phyloP scores from a whole-genome alignment of 768 basidiomycete species.

The Strobilomyces confusus region DNA sequence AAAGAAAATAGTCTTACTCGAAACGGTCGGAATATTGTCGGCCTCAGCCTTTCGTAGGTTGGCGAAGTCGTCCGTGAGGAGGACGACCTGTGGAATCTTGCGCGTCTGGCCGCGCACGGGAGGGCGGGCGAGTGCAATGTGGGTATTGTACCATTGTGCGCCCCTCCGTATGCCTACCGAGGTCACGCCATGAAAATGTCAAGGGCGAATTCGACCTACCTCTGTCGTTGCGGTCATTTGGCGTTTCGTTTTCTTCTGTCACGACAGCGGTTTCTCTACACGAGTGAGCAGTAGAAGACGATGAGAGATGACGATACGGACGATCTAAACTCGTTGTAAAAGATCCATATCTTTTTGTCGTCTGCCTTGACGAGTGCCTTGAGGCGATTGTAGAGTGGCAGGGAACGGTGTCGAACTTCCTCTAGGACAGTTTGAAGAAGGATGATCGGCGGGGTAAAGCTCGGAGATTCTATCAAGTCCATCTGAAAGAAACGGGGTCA shows the following conservation, averaged over 20 bases:
- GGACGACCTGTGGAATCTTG: slow-evolving; percentile 58
- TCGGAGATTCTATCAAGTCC: slow-evolving; percentile 83
- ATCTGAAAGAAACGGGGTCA: slow-evolving; percentile 49
- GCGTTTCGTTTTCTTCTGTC: slow-evolving; percentile 72
- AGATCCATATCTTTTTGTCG: slow-evolving; percentile 79
- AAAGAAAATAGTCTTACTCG: slow-evolving; percentile 47
- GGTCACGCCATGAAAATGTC: background rate
- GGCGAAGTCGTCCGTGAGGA: slow-evolving; percentile 86
- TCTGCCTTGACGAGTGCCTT: slow-evolving; percentile 82
- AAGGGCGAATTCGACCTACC: slow-evolving; percentile 38
- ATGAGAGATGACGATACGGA: slow-evolving; percentile 35
- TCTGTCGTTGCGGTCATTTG: slow-evolving; percentile 94
- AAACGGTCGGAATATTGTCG: slow-evolving; percentile 55
- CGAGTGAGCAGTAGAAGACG: background rate
- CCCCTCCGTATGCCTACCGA: slow-evolving; percentile 82
- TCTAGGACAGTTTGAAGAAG: slow-evolving; percentile 93
- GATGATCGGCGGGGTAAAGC: slow-evolving; percentile 77
- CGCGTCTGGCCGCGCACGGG: slow-evolving; percentile 47
- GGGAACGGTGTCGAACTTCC: slow-evolving; percentile 91
- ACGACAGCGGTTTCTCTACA: slow-evolving; percentile 75
- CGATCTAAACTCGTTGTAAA: slow-evolving; percentile 86
- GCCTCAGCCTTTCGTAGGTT: slow-evolving; percentile 74
- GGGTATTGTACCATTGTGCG: slow-evolving; percentile 80
- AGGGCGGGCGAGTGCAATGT: slow-evolving; percentile 54
- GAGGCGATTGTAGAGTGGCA: slow-evolving; percentile 90